Base-by-base conservation (phyloP, 331 rosid genomes). In the Rosa hybrid region DNA sequence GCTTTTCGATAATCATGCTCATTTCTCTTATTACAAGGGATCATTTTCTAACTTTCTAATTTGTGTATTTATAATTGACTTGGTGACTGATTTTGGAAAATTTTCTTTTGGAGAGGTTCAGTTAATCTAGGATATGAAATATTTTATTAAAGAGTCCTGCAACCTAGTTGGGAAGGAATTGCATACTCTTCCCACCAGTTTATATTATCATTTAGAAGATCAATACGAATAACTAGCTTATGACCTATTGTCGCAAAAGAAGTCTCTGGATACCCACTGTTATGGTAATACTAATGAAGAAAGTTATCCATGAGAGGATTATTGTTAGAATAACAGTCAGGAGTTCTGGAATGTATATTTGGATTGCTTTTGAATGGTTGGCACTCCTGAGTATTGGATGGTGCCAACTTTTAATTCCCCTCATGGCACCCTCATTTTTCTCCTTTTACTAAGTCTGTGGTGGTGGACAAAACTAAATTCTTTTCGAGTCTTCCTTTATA, bases 161-260 rank as follows among this genome's bases (percentile, higher is more conserved):
- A 71, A 71, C 75, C 57, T 14, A 71, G 59, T 23, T 13, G 46
- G 75, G 44, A 27, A 63, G 45, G 42, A 71, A 30, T 72, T 72
- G 62, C 62, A 72, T 27, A 71, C 14, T 25, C 44, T 48, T 49
- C 46, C 45, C 16, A 27, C 46, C 63, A 72, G 4, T 71, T 72
- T 48, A 27, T 25, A 27, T 27, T 16, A 48, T 50, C 45, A 45
- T 38, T 72, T 42, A 17, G 62, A 50, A 49, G 62, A 23, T 50
- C 10, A 3, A 34, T 34, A 34, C 38, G 4, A 34, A 16, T 1
- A 12, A 34, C 1, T 27, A 12, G 50, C 45, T 50, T 72, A 50
- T 72, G 30, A 27, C 7, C 9, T 71, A 53, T 74, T 39, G 78
- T n/a, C 42, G 53, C 12, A 20, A 45, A n/a, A 54, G 34, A 60